These are phyloP conservation scores for Euphorbia lathyris DNA, from an alignment of 345 rosid species.

Conservation along the genomic window DNA sequence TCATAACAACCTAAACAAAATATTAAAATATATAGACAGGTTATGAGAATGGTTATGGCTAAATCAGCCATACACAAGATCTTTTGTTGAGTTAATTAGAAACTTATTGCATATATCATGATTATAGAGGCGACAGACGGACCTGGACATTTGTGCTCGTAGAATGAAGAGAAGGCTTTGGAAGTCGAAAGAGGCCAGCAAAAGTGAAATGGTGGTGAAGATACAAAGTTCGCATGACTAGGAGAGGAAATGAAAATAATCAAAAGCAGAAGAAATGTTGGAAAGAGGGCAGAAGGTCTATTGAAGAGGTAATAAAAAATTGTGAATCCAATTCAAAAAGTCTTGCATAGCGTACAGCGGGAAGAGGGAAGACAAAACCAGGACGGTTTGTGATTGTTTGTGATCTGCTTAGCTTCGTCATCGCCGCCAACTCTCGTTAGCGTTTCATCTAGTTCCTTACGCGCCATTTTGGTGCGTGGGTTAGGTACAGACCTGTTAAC, in stretches of 20 bases:
- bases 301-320: no score
- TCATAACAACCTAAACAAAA: neutral
- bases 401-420: neutral
- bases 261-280: neutral
- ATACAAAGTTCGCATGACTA: constrained; percentile 39
- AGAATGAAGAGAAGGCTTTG: neutral
- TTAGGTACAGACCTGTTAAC: no score
- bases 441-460: neutral
- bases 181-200: constrained; percentile 4
- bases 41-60: neutral
- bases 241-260: neutral
- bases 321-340: neutral
- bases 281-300: neutral
- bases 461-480: constrained; percentile 10
- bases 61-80: neutral
- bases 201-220: constrained; percentile 5
- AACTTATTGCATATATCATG: neutral
- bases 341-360: neutral
- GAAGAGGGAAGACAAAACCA: neutral
- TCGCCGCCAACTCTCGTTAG: neutral
- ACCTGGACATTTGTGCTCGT: neutral
- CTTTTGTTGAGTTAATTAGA: neutral
- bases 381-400: neutral
- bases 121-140: neutral
- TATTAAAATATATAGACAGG: neutral